Percentiles rank a stretch among this genome's conserved stretches.
These are phyloP conservation scores for Ganoderma lingzhi DNA, from an alignment of 1,284 basidiomycete species.

Conservation along the genomic window DNA sequence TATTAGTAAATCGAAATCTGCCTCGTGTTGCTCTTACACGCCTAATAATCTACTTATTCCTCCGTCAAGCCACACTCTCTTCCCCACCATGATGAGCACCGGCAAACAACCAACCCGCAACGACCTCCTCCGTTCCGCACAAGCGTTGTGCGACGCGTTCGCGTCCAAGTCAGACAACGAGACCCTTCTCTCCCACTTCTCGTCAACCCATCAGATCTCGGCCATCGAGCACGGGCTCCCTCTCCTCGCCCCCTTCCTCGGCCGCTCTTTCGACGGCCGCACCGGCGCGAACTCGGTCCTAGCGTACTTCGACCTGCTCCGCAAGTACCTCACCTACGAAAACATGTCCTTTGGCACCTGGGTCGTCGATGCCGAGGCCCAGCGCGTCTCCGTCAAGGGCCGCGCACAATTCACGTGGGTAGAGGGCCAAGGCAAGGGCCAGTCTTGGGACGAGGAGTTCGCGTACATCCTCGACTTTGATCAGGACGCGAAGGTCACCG, in stretches of 20 bases:
- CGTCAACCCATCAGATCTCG: slow-evolving; percentile 50
- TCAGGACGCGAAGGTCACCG: slow-evolving; percentile 57
- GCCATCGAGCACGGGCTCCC: slow-evolving; percentile 66
- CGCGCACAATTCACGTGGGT: slow-evolving; percentile 64
- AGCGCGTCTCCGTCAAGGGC: slow-evolving; percentile 63
- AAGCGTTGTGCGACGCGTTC: slow-evolving; percentile 62
- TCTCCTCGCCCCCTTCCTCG: slow-evolving; percentile 65
- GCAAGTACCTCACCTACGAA: slow-evolving; percentile 50
- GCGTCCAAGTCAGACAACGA: slow-evolving; percentile 51
- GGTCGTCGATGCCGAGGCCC: slow-evolving; percentile 50
- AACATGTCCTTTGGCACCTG: slow-evolving; percentile 53
- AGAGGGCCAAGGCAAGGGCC: slow-evolving; percentile 46
- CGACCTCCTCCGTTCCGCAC: slow-evolving; percentile 53
- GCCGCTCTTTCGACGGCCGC: slow-evolving; percentile 55
- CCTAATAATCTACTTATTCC: background rate
- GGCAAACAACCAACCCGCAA: slow-evolving; percentile 26
- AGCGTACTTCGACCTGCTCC: slow-evolving; percentile 60
- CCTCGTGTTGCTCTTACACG: background rate
- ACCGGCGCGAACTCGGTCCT: slow-evolving; percentile 46
- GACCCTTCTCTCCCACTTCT: slow-evolving; percentile 59
- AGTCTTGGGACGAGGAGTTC: slow-evolving; percentile 72
- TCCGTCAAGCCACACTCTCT: background rate
- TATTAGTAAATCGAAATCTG: slow-evolving; percentile 24
- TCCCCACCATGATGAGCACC: background rate
- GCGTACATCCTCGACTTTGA: slow-evolving; percentile 70